Evolutionary conservation across 331 rosid species (phyloP).

Genomic region (Quercus phellos): DNA sequence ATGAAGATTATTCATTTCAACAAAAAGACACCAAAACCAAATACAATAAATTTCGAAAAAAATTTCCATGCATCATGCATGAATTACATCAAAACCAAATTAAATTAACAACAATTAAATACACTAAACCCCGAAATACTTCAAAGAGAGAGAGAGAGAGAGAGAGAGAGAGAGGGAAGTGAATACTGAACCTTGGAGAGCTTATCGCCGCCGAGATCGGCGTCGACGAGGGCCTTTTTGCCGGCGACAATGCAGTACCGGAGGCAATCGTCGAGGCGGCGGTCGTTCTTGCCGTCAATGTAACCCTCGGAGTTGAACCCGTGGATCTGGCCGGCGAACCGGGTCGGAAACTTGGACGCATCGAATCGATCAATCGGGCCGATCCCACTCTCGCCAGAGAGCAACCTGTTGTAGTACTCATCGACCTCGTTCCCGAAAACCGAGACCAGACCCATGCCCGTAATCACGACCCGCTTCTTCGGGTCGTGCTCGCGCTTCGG

Average conservation of each 20-base stretch:
- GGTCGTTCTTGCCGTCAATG: slow-evolving; percentile 89
- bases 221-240: slow-evolving; percentile 73
- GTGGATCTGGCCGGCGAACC: slow-evolving; percentile 95
- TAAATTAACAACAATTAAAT: neutral
- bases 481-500: slow-evolving; percentile 87
- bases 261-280: slow-evolving; percentile 85
- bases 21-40: no score
- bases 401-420: slow-evolving; percentile 72
- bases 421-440: slow-evolving; percentile 88
- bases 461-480: slow-evolving; percentile 88
- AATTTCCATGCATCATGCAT: no score
- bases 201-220: slow-evolving; percentile 62
- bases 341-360: slow-evolving; percentile 89
- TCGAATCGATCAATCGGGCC: slow-evolving; percentile 75
- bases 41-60: no score
- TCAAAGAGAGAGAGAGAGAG: no score
- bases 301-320: slow-evolving; percentile 73
- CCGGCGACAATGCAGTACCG: slow-evolving; percentile 94
- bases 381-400: slow-evolving; percentile 85
- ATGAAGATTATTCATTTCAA: no score
- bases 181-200: slow-evolving; percentile 46
- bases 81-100: neutral
- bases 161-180: neutral
- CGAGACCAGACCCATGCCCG: slow-evolving; percentile 87
- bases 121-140: neutral